phyloP scores from a whole-genome alignment of 1,284 basidiomycete species.

The Leccinum fallax region DNA sequence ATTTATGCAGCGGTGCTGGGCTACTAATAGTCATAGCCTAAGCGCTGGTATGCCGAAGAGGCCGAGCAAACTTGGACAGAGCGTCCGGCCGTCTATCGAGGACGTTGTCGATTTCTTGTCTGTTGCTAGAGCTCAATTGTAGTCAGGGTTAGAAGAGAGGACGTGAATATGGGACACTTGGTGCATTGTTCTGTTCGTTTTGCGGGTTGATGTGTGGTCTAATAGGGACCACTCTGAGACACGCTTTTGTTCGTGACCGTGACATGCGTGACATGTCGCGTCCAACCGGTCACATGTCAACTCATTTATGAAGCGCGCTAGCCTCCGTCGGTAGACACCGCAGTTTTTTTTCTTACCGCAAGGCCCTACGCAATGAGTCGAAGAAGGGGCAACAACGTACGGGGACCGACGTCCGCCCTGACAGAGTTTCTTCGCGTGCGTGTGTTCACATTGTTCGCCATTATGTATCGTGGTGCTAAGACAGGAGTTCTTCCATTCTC shows the following conservation, averaged over 20 bases:
- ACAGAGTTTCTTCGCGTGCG: slow-evolving; percentile 88
- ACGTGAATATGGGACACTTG: background rate
- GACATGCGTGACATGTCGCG: slow-evolving; percentile 18
- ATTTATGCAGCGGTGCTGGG: slow-evolving; percentile 27
- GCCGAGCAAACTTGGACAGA: background rate
- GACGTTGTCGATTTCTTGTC: slow-evolving; percentile 22
- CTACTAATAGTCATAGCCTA: background rate
- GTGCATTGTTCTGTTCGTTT: background rate
- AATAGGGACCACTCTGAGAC: background rate
- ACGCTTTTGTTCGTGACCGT: slow-evolving; percentile 2
- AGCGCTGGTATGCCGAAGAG: background rate
- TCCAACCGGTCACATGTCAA: slow-evolving; percentile 12
- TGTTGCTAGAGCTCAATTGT: background rate
- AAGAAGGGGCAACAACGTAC: slow-evolving; percentile 61
- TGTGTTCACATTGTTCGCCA: slow-evolving; percentile 34
- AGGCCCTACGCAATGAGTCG: slow-evolving; percentile 25
- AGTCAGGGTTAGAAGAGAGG: background rate
- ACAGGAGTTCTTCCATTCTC: background rate
- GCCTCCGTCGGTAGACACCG: too few species aligned
- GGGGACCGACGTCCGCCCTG: slow-evolving; percentile 89
- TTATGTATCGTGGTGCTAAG: background rate
- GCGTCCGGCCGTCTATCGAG: slow-evolving; percentile 16
- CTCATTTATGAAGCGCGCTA: slow-evolving; percentile 19
- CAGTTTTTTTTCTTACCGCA: background rate
- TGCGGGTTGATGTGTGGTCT: background rate